Conservation (phyloP, 2,329 filamentous ascomycete genomes). For the Podosphaera xanthii region DNA sequence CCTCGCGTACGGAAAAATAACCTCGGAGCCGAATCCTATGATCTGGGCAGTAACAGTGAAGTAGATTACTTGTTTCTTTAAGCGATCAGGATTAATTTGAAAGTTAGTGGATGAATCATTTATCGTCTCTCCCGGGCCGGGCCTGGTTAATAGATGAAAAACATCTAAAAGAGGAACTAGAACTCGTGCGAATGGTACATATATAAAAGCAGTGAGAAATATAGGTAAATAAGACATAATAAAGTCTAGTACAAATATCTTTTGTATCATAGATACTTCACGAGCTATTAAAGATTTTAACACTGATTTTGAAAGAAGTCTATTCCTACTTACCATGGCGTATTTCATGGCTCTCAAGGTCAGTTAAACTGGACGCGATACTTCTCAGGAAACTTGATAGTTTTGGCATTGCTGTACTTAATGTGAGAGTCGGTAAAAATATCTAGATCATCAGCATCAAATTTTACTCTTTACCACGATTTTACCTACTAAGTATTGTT, state of each 20-base stretch:
- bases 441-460: constrained; percentile 26
- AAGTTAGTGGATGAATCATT: constrained; percentile 37
- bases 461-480: neutral
- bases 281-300: constrained; percentile 28
- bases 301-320: neutral
- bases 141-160: constrained; percentile 51
- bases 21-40: constrained; percentile 66
- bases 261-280: constrained; percentile 64
- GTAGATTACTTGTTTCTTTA: constrained; percentile 84
- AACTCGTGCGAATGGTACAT: constrained; percentile 70
- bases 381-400: constrained; percentile 53
- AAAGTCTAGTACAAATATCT: constrained; percentile 91
- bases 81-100: constrained; percentile 57
- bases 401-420: constrained; percentile 62
- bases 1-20: constrained; percentile 68
- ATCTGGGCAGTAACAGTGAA: constrained; percentile 88
- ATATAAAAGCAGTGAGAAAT: constrained; percentile 83
- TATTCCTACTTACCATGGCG: constrained; percentile 30
- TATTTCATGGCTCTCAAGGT: constrained; percentile 83
- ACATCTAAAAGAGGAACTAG: constrained; percentile 73
- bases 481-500: constrained; percentile 49
- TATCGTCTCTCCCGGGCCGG: constrained; percentile 50
- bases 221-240: constrained; percentile 86
- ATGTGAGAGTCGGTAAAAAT: constrained; percentile 69
- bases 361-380: constrained; percentile 54